Percentiles rank a stretch among this genome's conserved stretches.
Conservation (phyloP, 208 protist genomes). For the Novymonas esmeraldas region DNA sequence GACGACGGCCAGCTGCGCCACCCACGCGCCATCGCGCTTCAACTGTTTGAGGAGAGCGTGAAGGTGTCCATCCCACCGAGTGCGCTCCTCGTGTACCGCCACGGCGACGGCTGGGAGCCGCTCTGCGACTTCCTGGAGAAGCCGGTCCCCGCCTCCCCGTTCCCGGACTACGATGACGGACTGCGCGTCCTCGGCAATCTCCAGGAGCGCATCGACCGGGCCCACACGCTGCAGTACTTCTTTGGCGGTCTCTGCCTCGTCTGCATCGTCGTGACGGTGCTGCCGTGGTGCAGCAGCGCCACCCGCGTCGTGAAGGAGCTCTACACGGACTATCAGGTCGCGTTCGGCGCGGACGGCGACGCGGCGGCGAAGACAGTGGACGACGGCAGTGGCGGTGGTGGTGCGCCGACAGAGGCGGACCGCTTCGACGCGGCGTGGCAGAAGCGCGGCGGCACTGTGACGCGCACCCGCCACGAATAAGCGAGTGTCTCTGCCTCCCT, state of each 20-base stretch:
- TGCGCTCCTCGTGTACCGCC: slow-evolving; percentile 64
- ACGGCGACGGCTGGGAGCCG: slow-evolving; percentile 74
- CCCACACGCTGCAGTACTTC: slow-evolving; percentile 43
- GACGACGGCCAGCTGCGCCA: slow-evolving; percentile 17
- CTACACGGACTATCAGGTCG: slow-evolving; percentile 38
- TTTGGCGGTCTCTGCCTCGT: slow-evolving; percentile 14
- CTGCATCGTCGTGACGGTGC: slow-evolving; percentile 22
- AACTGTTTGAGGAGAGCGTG: slow-evolving; percentile 64
- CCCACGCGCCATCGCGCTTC: slow-evolving; percentile 45
- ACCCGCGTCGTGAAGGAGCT: slow-evolving; percentile 24
- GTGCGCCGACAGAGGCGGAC: slow-evolving; percentile 5
- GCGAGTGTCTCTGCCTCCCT: neutral
- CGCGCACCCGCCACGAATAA: slow-evolving; percentile 5
- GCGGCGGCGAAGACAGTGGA: neutral
- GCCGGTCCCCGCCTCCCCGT: slow-evolving; percentile 48
- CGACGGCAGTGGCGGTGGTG: neutral
- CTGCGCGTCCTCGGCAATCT: slow-evolving; percentile 57
- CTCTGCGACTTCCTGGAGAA: slow-evolving; percentile 78
- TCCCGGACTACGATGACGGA: slow-evolving; percentile 68
- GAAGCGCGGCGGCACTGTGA: slow-evolving; percentile 31
- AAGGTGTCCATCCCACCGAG: slow-evolving; percentile 41
- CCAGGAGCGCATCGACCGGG: slow-evolving; percentile 67
- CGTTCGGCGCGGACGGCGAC: slow-evolving; percentile 18
- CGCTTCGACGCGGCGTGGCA: slow-evolving; percentile 31
- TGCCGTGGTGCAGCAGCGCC: slow-evolving; percentile 18